Evolutionary conservation across 2,329 filamentous ascomycete species (phyloP).

Genomic region (Nemania sp.): DNA sequence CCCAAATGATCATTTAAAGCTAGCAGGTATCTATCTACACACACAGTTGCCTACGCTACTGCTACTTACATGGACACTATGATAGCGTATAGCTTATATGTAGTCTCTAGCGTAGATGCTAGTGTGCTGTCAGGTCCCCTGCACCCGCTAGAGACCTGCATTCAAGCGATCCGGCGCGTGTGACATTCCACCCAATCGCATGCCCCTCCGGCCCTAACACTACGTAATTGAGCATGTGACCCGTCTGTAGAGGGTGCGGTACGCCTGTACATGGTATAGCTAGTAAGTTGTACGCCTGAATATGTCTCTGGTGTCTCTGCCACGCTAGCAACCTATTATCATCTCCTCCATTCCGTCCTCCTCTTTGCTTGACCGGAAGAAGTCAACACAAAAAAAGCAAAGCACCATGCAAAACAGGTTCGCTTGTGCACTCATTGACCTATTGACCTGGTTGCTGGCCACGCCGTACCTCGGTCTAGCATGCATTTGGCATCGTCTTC

Average conservation of each 20-base stretch:
- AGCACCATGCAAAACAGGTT: conserved; percentile 17
- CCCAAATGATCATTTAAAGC: neutral
- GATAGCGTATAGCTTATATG: neutral
- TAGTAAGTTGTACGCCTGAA: neutral
- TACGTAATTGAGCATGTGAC: conserved; percentile 36
- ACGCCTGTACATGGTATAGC: neutral
- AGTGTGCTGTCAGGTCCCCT: neutral
- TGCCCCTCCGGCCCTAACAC: conserved; percentile 3
- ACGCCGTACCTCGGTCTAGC: conserved; percentile 16
- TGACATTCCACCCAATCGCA: conserved; percentile 28
- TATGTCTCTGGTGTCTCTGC: neutral
- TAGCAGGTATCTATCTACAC: neutral
- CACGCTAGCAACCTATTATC: too few species aligned
- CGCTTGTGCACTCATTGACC: conserved; percentile 28
- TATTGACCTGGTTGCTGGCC: conserved; percentile 5
- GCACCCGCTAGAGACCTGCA: conserved; percentile 10
- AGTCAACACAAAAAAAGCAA: conserved; percentile 18
- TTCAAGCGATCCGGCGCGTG: conserved; percentile 10
- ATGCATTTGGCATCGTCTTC: conserved; percentile 30
- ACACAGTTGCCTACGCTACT: neutral
- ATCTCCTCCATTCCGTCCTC: neutral
- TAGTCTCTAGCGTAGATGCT: neutral
- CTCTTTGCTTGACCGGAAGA: neutral
- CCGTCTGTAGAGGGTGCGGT: neutral
- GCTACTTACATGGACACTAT: neutral